Base-by-base conservation (phyloP, 1,284 basidiomycete species). In the Ustilago esculenta region DNA sequence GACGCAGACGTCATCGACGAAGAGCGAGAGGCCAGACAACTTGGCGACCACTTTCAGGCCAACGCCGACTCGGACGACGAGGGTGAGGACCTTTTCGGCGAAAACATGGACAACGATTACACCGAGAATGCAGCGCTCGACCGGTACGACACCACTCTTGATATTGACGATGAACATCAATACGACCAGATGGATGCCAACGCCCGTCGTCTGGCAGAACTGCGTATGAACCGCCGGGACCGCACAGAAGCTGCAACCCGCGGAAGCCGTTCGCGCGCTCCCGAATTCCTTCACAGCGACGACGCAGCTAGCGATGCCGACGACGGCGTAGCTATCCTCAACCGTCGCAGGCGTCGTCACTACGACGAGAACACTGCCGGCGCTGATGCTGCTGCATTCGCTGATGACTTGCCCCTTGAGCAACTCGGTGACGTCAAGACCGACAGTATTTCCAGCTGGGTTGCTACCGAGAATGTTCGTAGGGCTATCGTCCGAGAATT, bases 361-460 rank as follows among this genome's bases (percentile, higher is more conserved):
- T 84, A 84, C 59, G 85, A 85, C 50, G 85, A 85, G 65, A 79
- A 77, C 17, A 55, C 54, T 11, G 51, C 61, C 8, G 82, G 82
- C 42, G 89, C 89, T 34, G 89, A 88, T 41, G 87, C 86, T 29
- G 85, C 87, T 54, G 84, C 40, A 82, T 82, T 44, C 82, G 83
- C 36, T 8, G 73, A 97, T 88, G 94, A 97, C 82, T 86, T 99
- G 55, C 93, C 94, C 0, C 84, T 97, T 41, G 95, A 98, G 81
- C 94, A 99, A 84, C 85, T 99, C 12, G 92, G 92, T 68, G 95
- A 99, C 79, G 92, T 98, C 85, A 98, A 98, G 82, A 92, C 94
- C 27, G 92, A 94, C 77, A 94, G 92, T 17, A 93, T 98, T 51
- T 91, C 91, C 8, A 94, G 96, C 82, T 99, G 96, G 96, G 92